Evolutionary conservation across 2,329 filamentous ascomycete genomes (phyloP).

Genomic region (Phaeophleospora eucalypticola): DNA sequence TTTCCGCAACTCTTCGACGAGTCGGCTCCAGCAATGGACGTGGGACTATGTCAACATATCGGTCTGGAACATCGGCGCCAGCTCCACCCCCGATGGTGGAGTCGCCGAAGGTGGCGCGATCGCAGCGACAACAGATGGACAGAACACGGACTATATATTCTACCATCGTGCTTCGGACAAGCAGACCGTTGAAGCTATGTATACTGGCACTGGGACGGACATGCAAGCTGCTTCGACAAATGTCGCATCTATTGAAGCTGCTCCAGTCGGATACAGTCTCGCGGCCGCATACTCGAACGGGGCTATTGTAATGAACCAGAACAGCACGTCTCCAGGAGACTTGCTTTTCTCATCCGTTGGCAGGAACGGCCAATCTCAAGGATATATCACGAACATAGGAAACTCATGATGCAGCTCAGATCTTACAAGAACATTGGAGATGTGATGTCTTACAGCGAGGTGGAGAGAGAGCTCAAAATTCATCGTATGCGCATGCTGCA

Average conservation of each 20-base stretch:
- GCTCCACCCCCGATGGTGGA: neutral
- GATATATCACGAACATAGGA: neutral
- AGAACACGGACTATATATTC: constrained; percentile 2
- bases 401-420: neutral
- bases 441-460: no score
- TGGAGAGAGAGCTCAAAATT: no score
- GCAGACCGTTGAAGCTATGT: neutral
- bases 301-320: constrained; percentile 4
- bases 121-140: neutral
- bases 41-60: neutral
- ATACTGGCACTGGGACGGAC: neutral
- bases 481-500: no score
- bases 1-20: neutral
- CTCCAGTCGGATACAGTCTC: neutral
- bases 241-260: neutral
- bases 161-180: neutral
- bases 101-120: constrained; percentile 1
- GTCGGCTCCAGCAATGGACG: constrained; percentile 1
- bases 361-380: neutral
- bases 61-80: no score
- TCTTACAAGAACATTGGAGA: no score
- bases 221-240: neutral
- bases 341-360: constrained; percentile 1
- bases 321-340: neutral
- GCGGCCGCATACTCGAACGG: neutral